A percentile compares a stretch with the other conserved stretches of the same genome.
phyloP scores from a whole-genome alignment of 257 asterid species.

The Nicotiana tomentosiformis region DNA sequence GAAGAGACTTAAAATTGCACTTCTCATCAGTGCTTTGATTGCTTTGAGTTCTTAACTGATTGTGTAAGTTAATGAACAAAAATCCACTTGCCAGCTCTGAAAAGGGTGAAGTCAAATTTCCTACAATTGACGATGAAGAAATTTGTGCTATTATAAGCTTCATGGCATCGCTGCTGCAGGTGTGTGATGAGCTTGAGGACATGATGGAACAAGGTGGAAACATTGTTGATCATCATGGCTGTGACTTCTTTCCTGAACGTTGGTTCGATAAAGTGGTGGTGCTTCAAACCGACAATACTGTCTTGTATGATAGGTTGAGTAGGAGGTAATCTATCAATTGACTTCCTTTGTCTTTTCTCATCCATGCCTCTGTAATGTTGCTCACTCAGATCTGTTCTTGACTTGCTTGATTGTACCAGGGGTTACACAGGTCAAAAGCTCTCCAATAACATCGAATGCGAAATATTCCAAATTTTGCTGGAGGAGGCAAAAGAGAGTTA shows the following conservation, averaged over 20 bases:
- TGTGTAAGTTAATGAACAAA: background rate
- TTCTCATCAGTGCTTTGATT: background rate
- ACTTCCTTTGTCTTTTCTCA: background rate
- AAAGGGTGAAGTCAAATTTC: background rate
- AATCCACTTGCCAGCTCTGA: background rate
- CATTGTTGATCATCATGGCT: slow-evolving; percentile 95
- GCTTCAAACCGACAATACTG: slow-evolving; percentile 69
- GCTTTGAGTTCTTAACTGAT: background rate
- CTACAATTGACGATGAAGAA: background rate
- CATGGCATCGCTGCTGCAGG: slow-evolving; percentile 28
- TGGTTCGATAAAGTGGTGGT: slow-evolving; percentile 87
- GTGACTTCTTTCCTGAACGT: slow-evolving; percentile 94
- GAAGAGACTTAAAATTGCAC: background rate
- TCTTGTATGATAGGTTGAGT: slow-evolving; percentile 69
- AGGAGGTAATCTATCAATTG: slow-evolving; percentile 36
- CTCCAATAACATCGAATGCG: slow-evolving; percentile 76
- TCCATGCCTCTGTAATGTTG: background rate
- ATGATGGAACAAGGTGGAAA: slow-evolving; percentile 89
- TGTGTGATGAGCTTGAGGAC: slow-evolving; percentile 93
- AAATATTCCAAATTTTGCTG: slow-evolving; percentile 75
- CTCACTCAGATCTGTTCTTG: background rate
- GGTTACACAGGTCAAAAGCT: slow-evolving; percentile 83
- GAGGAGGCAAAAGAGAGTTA: slow-evolving; percentile 95
- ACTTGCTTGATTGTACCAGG: slow-evolving; percentile 27
- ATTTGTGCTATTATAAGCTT: background rate